A percentile compares a stretch with the other conserved stretches of the same genome.
phyloP scores from a whole-genome alignment of 1,139 yeast species.

The Lodderomyces jiufengensis region DNA sequence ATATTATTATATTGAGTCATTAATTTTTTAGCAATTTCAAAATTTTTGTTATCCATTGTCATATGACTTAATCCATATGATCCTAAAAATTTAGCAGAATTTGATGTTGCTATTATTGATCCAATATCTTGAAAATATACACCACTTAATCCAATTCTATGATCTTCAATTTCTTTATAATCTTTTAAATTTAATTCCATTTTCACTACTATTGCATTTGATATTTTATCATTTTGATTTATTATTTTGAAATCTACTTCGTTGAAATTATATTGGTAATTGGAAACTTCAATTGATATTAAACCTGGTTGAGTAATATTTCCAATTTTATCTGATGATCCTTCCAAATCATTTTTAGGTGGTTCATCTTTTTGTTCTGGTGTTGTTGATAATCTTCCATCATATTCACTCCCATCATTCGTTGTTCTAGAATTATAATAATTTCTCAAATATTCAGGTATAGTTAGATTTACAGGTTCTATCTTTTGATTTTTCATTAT shows the following conservation, averaged over 20 bases:
- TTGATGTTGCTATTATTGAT: slow-evolving; percentile 57
- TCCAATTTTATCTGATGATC: slow-evolving; percentile 21
- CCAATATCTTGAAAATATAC: slow-evolving; percentile 73
- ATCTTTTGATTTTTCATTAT: slow-evolving; percentile 13
- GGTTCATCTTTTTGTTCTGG: slow-evolving; percentile 11
- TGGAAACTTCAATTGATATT: slow-evolving; percentile 22
- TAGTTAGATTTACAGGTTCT: slow-evolving; percentile 20
- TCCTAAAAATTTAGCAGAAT: slow-evolving; percentile 74
- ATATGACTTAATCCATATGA: slow-evolving; percentile 57
- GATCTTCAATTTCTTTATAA: slow-evolving; percentile 40
- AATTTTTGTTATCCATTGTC: slow-evolving; percentile 40
- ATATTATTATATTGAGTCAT: slow-evolving; percentile 40
- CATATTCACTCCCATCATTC: slow-evolving; percentile 1
- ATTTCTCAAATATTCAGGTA: slow-evolving; percentile 43
- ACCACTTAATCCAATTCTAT: slow-evolving; percentile 53
- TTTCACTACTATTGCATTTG: slow-evolving; percentile 31
- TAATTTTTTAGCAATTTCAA: slow-evolving; percentile 34
- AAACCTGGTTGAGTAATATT: slow-evolving; percentile 29
- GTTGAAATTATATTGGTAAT: slow-evolving; percentile 23
- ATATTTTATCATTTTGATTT: slow-evolving; percentile 17
- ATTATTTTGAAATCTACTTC: slow-evolving; percentile 18
- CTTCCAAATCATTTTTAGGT: not conserved
- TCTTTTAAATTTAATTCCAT: slow-evolving; percentile 31
- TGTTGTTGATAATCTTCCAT: not conserved
- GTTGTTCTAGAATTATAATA: slow-evolving; percentile 25